A percentile compares a stretch with the other conserved stretches of the same genome.
These are phyloP conservation scores for Ogataea trehaloabstinens DNA, from an alignment of 805 yeast genomes.

Conservation along the genomic window DNA sequence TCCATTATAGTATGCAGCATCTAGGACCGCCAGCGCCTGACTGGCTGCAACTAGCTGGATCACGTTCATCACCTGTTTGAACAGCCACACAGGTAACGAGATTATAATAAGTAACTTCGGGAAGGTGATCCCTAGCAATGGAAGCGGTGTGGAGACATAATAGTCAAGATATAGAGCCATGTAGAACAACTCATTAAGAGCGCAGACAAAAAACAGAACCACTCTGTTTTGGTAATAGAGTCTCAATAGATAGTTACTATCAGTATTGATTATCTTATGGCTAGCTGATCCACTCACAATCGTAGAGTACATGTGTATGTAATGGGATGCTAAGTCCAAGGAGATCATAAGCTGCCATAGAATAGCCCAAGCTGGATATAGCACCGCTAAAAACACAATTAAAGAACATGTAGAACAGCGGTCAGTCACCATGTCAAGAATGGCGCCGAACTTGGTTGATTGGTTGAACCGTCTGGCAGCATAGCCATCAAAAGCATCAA, in stretches of 20 bases:
- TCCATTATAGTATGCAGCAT: conserved; percentile 48
- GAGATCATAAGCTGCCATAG: conserved; percentile 83
- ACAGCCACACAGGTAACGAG: conserved; percentile 82
- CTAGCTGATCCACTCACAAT: conserved; percentile 72
- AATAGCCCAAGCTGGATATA: conserved; percentile 68
- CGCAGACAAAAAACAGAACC: conserved; percentile 85
- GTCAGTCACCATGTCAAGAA: conserved; percentile 97
- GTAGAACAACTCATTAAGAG: conserved; percentile 89
- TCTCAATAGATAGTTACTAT: conserved; percentile 68
- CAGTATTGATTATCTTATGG: conserved; percentile 79
- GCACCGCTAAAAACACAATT: conserved; percentile 77
- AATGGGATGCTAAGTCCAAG: conserved; percentile 87
- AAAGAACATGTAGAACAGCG: conserved; percentile 95
- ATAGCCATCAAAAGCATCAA: conserved; percentile 95
- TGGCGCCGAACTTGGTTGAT: conserved; percentile 92
- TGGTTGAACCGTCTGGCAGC: conserved; percentile 90
- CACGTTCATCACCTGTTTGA: conserved; percentile 87
- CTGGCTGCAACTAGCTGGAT: conserved; percentile 89
- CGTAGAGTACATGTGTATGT: conserved; percentile 98
- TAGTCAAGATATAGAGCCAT: conserved; percentile 81
- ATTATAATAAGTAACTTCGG: conserved; percentile 40
- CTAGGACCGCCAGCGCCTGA: conserved; percentile 70
- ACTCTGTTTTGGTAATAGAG: conserved; percentile 83
- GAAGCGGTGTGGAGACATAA: conserved; percentile 48
- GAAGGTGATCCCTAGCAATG: conserved; percentile 33